Conservation (phyloP, 1,284 basidiomycete species). For the Ceratobasidium sp. region DNA sequence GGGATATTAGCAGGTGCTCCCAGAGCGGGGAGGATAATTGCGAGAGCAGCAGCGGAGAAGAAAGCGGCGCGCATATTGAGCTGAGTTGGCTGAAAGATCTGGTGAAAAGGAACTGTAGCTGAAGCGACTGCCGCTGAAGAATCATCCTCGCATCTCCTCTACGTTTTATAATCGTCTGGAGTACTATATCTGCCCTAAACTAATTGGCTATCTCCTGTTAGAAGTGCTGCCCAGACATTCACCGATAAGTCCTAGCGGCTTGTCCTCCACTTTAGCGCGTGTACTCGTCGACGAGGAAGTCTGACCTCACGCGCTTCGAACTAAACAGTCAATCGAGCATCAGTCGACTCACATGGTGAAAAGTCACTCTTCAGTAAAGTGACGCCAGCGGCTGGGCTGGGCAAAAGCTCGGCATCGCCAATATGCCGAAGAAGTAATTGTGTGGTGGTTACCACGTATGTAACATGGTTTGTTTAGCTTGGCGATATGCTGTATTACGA, state of each 20-base stretch:
- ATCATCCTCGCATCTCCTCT: background rate
- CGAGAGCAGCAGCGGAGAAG: slow-evolving; percentile 26
- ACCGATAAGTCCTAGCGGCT: too few relatives aligned
- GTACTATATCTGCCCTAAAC: too few relatives aligned
- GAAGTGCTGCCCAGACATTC: slow-evolving; percentile 12
- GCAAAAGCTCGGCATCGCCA: slow-evolving; percentile 6
- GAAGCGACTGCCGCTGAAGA: slow-evolving; percentile 23
- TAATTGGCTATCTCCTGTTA: too few relatives aligned
- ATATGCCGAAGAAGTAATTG: slow-evolving; percentile 16
- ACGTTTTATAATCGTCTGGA: slow-evolving; percentile 16
- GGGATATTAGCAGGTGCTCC: slow-evolving; percentile 32
- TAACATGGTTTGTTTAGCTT: too few relatives aligned
- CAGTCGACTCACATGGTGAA: slow-evolving; percentile 6
- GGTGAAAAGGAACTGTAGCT: slow-evolving; percentile 7
- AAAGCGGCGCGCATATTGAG: slow-evolving; percentile 30
- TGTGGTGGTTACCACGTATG: too few relatives aligned
- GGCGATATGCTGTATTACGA: too few relatives aligned
- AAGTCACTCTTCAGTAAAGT: background rate
- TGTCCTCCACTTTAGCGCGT: background rate
- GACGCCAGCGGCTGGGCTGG: slow-evolving; percentile 1
- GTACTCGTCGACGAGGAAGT: background rate
- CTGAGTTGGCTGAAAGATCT: slow-evolving; percentile 11
- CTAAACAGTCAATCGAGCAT: background rate
- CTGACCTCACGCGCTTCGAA: too few relatives aligned
- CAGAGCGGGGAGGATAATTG: slow-evolving; percentile 33